These are phyloP conservation scores for Coemansia interrupta DNA, from an alignment of 192 early-diverging fungal genomes.

Conservation along the genomic window DNA sequence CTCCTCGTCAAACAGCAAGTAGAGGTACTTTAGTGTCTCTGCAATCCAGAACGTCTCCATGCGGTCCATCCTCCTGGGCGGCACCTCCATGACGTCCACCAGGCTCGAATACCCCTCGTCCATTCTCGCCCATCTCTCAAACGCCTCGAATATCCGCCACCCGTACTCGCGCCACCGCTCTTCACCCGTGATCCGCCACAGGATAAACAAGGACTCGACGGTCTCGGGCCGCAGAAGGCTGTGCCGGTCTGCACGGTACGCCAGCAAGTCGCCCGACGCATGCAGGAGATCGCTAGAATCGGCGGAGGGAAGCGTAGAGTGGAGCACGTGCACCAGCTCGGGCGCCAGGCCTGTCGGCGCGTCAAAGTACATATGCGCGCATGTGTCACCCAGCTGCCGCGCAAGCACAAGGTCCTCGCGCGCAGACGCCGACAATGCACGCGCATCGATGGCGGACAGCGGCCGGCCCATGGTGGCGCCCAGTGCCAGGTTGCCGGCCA, in stretches of 20 bases:
- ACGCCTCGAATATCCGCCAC: constrained; percentile 77
- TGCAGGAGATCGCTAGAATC: constrained; percentile 11
- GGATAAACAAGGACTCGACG: constrained; percentile 79
- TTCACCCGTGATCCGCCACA: constrained; percentile 83
- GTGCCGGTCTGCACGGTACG: constrained; percentile 14
- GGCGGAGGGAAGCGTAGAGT: background rate
- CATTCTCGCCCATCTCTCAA: constrained; percentile 69
- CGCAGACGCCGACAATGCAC: constrained; percentile 10
- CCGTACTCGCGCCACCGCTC: constrained; percentile 68
- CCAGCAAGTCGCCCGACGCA: constrained; percentile 33
- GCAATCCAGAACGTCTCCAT: constrained; percentile 80
- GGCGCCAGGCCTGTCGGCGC: constrained; percentile 78
- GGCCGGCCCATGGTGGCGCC: constrained; percentile 38
- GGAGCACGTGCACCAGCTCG: constrained; percentile 30
- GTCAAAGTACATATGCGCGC: constrained; percentile 77
- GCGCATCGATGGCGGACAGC: constrained; percentile 12
- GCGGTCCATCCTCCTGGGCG: constrained; percentile 22
- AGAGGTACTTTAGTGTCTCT: constrained; percentile 93
- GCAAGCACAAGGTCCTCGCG: constrained; percentile 73
- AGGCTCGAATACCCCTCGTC: constrained; percentile 60
- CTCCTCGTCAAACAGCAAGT: constrained; percentile 70
- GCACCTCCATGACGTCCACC: constrained; percentile 23
- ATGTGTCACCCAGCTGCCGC: constrained; percentile 73
- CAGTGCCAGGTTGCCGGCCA: constrained; percentile 54
- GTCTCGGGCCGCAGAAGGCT: constrained; percentile 84